Base-by-base conservation (phyloP, 805 yeast genomes). In the Yamadazyma olivae region DNA sequence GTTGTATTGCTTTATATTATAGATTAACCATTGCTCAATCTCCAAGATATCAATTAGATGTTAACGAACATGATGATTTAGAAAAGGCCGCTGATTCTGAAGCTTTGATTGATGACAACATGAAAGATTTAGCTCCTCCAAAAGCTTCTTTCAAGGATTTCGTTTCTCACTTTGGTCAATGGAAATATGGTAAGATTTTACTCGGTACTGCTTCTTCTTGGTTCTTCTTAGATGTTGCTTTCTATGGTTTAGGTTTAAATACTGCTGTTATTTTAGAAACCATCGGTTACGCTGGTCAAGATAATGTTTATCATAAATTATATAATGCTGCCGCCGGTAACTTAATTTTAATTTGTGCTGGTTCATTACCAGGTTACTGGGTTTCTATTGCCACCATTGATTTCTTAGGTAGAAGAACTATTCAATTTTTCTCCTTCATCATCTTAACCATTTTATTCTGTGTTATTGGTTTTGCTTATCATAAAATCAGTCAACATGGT, bases 281-380 rank as follows among this genome's bases (percentile, higher is more conserved):
- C 24, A 88, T 88, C 59, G 95, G 95, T 56, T 88, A 74, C 61
- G 89, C 95, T 33, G 75, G 83, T 27, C 74, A 79, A 21, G 58
- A 66, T 16, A 84, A 85, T 57, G 78, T 86, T 39, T 88, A 88
- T 72, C 57, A 70, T 38, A 72, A 78, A 30, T 67, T 89, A 45
- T 81, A 80, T 71, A 77, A 88, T 62, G 61, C 83, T 43, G 85
- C 91, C 59, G 95, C 89, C 40, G 96, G 96, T 79, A 88, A 88
- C 67, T 75, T 88, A 72, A 88, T 88, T 67, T 75, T 88, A 60
- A 79, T 88, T 45, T 86, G 95, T 75, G 97, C 97, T 39, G 96
- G 97, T 73, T 76, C 93, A 30, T 77, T 88, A 64, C 96, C 96
- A 52, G 96, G 96, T 57, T 88, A 88, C 68, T 88, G 96, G 96